A percentile compares a stretch with the other conserved stretches of the same genome.
phyloP scores from a whole-genome alignment of 1,139 yeast species.

The Pichia sp. region DNA sequence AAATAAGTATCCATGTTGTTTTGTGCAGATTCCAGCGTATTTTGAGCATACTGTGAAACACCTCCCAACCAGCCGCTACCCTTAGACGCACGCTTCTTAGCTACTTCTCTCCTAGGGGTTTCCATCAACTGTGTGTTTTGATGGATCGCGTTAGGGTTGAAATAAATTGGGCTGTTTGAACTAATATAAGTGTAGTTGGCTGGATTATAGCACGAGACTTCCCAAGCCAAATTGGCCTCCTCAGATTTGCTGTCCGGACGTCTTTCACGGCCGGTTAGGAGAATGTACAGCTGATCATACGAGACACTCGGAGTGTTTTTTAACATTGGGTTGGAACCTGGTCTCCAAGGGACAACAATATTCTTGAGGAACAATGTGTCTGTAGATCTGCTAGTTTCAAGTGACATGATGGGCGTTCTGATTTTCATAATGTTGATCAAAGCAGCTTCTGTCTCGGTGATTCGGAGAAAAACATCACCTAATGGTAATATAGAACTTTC shows the following conservation, averaged over 20 bases:
- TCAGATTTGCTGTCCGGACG: constrained; percentile 34
- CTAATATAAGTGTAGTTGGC: constrained; percentile 33
- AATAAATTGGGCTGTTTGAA: constrained; percentile 28
- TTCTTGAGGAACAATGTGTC: constrained; percentile 59
- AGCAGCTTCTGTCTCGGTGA: constrained; percentile 53
- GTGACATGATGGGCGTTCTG: constrained; percentile 32
- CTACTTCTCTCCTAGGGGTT: constrained; percentile 15
- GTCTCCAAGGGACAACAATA: constrained; percentile 69
- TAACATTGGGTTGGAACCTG: constrained; percentile 82
- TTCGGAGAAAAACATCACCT: constrained; percentile 70
- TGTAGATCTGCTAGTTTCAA: constrained; percentile 28
- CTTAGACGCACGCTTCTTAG: constrained; percentile 1
- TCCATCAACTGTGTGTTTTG: constrained; percentile 26
- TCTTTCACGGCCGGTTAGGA: constrained; percentile 61
- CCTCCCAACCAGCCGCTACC: constrained; percentile 20
- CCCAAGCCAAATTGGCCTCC: constrained; percentile 58
- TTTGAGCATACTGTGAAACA: constrained; percentile 21
- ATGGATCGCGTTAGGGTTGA: constrained; percentile 30
- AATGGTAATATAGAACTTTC: constrained; percentile 53
- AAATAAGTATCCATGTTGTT: constrained; percentile 25
- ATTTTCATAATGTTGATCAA: constrained; percentile 42
- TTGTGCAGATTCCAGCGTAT: constrained; percentile 24
- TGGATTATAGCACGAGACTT: constrained; percentile 42
- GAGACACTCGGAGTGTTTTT: constrained; percentile 53
- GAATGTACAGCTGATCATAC: constrained; percentile 51